Base-by-base conservation (phyloP, 2,329 filamentous ascomycete genomes). In the Orbilia oligospora region DNA sequence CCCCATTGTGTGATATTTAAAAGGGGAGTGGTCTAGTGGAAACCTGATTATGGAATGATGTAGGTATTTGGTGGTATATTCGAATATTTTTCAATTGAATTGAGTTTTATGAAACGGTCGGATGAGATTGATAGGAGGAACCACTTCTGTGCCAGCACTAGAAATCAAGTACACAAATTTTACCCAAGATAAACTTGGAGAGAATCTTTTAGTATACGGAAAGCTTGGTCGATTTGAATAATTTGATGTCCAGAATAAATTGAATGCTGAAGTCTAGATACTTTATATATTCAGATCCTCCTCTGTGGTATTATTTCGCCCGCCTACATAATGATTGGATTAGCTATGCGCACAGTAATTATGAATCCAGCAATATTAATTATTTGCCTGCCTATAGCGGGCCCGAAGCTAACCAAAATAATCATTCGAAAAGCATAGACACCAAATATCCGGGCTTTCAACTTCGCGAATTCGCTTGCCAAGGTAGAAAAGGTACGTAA, bases 111-210 rank as follows among this genome's bases (percentile, higher is more conserved):
- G 10, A 24, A 27, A 41, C n/a, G 1, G 22, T 5, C 3, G 56
- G 33, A 44, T 16, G 10, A 5, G 20, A 24, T 51, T 51, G 10
- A 24, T 24, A 51, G 24, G 24, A 14, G 0, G 20, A 44, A 61
- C 36, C 27, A 12, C 36, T 44, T 61, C 56, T 44, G 56, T 61
- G 56, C 56, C 56, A 44, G 56, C 56, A 61, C 56, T 61, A 27
- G 56, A 27, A 27, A n/a, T 12, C 56, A 24, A n/a, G 1, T 61
- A 18, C n/a, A 12, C 0, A 44, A 22, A 2, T 3, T 14, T 8
- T 14, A 36, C 22, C 22, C 10, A 16, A 5, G 20, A 22, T 44
- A 5, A 10, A 24, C n/a, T 61, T 22, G 2, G 30, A 9, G 12
- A 3, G 24, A 20, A 51, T 5, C 12, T 16, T 12, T 27, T 14